Conservation (phyloP, 352 stramenopile species). For the Phytopythium oedochilum region DNA sequence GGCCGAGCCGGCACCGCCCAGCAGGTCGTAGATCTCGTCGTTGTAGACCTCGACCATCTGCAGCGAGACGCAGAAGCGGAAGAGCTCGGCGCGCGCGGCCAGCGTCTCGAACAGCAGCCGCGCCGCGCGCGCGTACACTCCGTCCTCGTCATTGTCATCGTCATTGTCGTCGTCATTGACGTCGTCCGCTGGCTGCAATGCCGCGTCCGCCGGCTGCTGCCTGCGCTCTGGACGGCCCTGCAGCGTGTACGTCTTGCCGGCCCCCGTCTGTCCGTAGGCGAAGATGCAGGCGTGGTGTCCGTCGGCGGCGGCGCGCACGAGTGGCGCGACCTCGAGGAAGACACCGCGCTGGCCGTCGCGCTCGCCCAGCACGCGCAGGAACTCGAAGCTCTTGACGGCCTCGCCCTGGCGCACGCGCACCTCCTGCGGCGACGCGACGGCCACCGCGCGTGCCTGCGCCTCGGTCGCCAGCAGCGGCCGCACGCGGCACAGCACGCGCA, state of each 20-base stretch:
- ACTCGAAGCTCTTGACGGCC: slow-evolving; percentile 79
- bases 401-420: slow-evolving; percentile 33
- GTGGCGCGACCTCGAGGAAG: slow-evolving; percentile 90
- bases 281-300: slow-evolving; percentile 94
- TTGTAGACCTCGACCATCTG: slow-evolving; percentile 87
- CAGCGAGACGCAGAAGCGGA: slow-evolving; percentile 40
- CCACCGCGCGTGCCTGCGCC: slow-evolving; percentile 14
- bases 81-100: slow-evolving; percentile 38
- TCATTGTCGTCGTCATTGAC: too few species aligned
- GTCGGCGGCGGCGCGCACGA: slow-evolving; percentile 86
- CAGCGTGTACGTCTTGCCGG: slow-evolving; percentile 35
- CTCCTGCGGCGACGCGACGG: slow-evolving; percentile 25
- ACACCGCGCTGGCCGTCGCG: slow-evolving; percentile 81
- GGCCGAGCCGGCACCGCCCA: slow-evolving; percentile 22
- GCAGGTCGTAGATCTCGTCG: slow-evolving; percentile 78
- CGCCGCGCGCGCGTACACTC: slow-evolving; percentile 37
- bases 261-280: slow-evolving; percentile 90
- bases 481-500: slow-evolving; percentile 82
- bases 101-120: slow-evolving; percentile 37
- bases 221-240: slow-evolving; percentile 6
- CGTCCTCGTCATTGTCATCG: slow-evolving; percentile 11
- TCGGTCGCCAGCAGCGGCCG: slow-evolving; percentile 32
- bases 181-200: too few species aligned
- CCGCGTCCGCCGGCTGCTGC: slow-evolving; percentile 13
- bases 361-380: slow-evolving; percentile 82